A percentile compares a stretch with the other conserved stretches of the same genome.
These are phyloP conservation scores for Pachysolen tannophilus DNA, from an alignment of 805 yeast genomes.

Conservation along the genomic window DNA sequence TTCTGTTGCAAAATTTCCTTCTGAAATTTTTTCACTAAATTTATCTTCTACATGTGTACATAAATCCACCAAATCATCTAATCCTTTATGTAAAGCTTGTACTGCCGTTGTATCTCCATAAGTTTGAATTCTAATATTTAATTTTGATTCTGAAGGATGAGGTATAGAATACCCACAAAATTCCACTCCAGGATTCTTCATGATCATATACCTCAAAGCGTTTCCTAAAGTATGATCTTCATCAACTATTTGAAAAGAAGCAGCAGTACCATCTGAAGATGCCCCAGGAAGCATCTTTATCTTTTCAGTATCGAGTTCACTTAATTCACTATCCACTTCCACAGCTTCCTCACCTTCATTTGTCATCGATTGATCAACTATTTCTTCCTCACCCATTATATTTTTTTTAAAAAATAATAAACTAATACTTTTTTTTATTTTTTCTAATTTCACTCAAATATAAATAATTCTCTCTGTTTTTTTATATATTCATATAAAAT, in stretches of 20 bases:
- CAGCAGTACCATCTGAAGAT: constrained; percentile 89
- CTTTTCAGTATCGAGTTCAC: constrained; percentile 46
- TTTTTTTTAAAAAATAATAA: too few relatives aligned
- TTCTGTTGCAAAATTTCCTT: constrained; percentile 40
- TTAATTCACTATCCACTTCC: constrained; percentile 31
- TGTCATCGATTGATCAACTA: constrained; percentile 5
- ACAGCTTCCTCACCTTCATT: constrained; percentile 16
- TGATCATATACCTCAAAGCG: constrained; percentile 84
- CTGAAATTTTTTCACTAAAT: constrained; percentile 61
- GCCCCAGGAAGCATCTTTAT: constrained; percentile 74
- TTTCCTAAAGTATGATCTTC: constrained; percentile 98
- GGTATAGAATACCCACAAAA: constrained; percentile 98
- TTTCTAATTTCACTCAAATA: background rate
- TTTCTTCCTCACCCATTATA: constrained; percentile 1
- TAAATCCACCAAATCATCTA: constrained; percentile 73
- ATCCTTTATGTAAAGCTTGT: constrained; percentile 88
- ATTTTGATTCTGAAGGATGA: constrained; percentile 88
- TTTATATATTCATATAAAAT: too few relatives aligned
- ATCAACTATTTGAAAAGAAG: constrained; percentile 84
- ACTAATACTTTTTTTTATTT: background rate
- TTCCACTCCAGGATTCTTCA: constrained; percentile 97
- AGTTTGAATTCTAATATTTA: constrained; percentile 91
- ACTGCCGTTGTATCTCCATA: constrained; percentile 80
- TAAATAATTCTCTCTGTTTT: background rate
- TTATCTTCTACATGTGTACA: constrained; percentile 79